Evolutionary conservation across 257 asterid genomes (phyloP), one percentile per base, ranked within the genome.

Genomic region (Leptodermis oblonga): DNA sequence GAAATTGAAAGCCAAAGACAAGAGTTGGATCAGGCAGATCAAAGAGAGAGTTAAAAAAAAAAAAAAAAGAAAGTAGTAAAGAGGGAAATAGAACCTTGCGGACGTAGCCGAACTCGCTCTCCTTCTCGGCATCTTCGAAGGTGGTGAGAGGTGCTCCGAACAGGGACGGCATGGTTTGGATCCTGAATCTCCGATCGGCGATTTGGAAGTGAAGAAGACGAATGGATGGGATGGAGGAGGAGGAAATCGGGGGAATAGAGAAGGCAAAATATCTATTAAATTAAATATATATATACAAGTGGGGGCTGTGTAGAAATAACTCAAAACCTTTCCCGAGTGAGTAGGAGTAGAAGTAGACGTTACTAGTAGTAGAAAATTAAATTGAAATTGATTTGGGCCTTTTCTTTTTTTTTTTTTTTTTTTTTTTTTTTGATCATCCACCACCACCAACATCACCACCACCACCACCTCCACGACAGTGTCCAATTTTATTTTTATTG

Each of bases 41-140:
- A 22, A 49, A 25, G 43, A 39, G 7, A 10, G 43, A 39, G 43
- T 9, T 28, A 7, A 45, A 0, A 18, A 6, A 58, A 52, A 3
- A 15, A 39, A 26, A 10, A 31, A 53, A 48, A 77, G 64, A 22
- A 11, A n/a, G 36, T 11, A 54, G n/a, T 1, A 56, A 20, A 18
- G 31, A 77, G 37, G 58, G 37, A n/a, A n/a, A n/a, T n/a, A 60
- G 28, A 42, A 93, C 99, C 97, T 93, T 93, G 77, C 99, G 89
- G 64, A 93, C 99, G 76, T 93, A 93, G 30, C 99, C 99, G 59
- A 87, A 93, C 90, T 93, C 99, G 94, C 96, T 90, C 87, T 93
- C 99, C 97, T 93, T 93, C 75, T 93, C 96, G 70, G 97, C 93
- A 84, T 93, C 99, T 86, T 93, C 96, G 80, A 93, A 93, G 66